Percentiles rank a stretch among this genome's conserved stretches.
Conservation (phyloP, 495 filamentous ascomycete genomes). For the Massariosphaeria phaeospora region DNA sequence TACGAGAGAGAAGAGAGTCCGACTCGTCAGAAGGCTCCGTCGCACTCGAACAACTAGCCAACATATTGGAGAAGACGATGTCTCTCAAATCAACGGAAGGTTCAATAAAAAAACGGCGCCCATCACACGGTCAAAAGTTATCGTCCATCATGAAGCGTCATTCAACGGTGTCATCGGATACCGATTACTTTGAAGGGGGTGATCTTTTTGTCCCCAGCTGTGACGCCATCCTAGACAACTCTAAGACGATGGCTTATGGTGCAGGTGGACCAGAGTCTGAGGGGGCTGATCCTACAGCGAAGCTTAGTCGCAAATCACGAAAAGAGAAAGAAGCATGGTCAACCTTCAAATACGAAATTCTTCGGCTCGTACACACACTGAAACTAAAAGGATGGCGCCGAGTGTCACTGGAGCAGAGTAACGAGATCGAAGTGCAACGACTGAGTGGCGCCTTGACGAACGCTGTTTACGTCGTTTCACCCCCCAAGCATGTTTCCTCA, state of each 20-base stretch:
- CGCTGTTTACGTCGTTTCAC: constrained; percentile 87
- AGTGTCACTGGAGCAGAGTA: constrained; percentile 65
- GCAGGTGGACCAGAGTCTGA: constrained; percentile 50
- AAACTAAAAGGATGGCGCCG: constrained; percentile 84
- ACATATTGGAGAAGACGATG: constrained; percentile 36
- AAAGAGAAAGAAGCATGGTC: constrained; percentile 72
- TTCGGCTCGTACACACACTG: constrained; percentile 83
- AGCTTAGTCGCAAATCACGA: constrained; percentile 23
- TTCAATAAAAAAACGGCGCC: constrained; percentile 36
- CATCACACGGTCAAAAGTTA: constrained; percentile 22
- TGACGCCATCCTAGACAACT: constrained; percentile 79
- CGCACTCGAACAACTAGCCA: constrained; percentile 38
- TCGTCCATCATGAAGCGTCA: constrained; percentile 36
- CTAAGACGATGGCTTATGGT: constrained; percentile 73
- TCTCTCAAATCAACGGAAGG: constrained; percentile 36
- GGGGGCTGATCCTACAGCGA: constrained; percentile 46
- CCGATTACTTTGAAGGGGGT: constrained; percentile 63
- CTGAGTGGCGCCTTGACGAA: constrained; percentile 95
- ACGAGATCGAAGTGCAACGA: constrained; percentile 71
- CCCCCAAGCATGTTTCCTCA: constrained; percentile 56
- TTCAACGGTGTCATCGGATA: constrained; percentile 63
- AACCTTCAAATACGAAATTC: constrained; percentile 82
- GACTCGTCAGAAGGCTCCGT: constrained; percentile 33
- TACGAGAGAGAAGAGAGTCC: constrained; percentile 16
- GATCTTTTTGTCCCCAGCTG: constrained; percentile 70